Percentiles rank a stretch among this genome's conserved stretches.
Evolutionary conservation across 768 basidiomycete genomes (phyloP).

Genomic region (Phaeotremella skinneri): DNA sequence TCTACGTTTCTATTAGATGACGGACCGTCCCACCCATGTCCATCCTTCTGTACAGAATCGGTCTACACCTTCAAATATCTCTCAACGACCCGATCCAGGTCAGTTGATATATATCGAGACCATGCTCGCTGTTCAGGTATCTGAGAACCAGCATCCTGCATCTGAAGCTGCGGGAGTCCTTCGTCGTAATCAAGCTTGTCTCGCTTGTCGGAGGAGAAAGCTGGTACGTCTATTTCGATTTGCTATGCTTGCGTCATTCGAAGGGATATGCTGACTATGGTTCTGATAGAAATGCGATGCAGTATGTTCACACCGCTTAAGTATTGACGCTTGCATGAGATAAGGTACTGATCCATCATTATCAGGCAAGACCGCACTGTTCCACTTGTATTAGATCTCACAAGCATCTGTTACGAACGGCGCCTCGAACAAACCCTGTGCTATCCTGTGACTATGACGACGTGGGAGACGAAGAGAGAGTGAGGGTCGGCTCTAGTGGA

Average conservation of each 20-base stretch:
- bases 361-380: conserved; percentile 40
- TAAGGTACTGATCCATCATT: not conserved
- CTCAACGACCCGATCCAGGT: conserved; percentile 3
- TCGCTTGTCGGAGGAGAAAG: conserved; percentile 42
- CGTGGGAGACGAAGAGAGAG: conserved; percentile 12
- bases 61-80: not conserved
- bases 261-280: not conserved
- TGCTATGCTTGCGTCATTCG: no score
- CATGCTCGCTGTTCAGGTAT: not conserved
- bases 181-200: conserved; percentile 45
- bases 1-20: no score
- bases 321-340: not conserved
- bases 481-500: not conserved
- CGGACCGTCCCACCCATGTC: no score
- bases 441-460: conserved; percentile 44
- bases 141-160: conserved; percentile 1
- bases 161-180: conserved; percentile 37
- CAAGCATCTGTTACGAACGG: conserved; percentile 35
- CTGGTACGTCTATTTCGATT: conserved; percentile 24
- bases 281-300: conserved; percentile 46
- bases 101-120: conserved; percentile 17
- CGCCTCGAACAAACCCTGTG: conserved; percentile 34
- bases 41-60: no score
- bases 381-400: conserved; percentile 42
- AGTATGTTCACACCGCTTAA: conserved; percentile 15